These are phyloP conservation scores for Candida sanyiensis DNA, from an alignment of 805 yeast genomes.

Conservation along the genomic window DNA sequence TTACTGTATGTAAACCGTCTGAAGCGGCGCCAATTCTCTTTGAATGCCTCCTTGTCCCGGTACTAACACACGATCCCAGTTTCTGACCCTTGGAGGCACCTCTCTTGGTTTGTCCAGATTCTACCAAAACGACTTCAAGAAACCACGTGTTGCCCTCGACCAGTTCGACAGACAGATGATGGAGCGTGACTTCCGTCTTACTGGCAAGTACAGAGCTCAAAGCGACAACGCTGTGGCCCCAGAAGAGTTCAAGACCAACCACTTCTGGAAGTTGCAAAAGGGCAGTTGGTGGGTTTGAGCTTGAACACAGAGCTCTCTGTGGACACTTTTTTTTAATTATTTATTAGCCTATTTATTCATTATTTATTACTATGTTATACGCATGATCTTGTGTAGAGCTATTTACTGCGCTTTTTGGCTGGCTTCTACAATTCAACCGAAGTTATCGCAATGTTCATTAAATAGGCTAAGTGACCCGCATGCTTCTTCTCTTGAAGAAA, in stretches of 20 bases:
- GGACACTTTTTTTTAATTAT: constrained; percentile 5
- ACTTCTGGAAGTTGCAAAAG: constrained; percentile 32
- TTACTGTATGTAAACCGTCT: constrained; percentile 29
- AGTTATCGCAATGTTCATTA: not conserved
- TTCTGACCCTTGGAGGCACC: constrained; percentile 50
- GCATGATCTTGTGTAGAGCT: too few species aligned
- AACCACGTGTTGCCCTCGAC: constrained; percentile 48
- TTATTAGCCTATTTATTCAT: constrained; percentile 10
- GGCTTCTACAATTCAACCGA: not conserved
- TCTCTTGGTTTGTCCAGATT: constrained; percentile 38
- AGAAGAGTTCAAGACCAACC: constrained; percentile 69
- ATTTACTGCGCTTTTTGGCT: too few species aligned
- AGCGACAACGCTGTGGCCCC: constrained; percentile 63
- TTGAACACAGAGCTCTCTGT: not conserved
- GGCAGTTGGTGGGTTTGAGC: constrained; percentile 23
- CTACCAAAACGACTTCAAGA: constrained; percentile 43
- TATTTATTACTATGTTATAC: not conserved
- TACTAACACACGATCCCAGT: constrained; percentile 23
- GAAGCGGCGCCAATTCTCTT: not conserved
- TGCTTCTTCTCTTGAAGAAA: constrained; percentile 65
- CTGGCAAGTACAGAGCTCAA: constrained; percentile 71
- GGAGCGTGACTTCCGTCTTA: constrained; percentile 70
- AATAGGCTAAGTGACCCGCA: constrained; percentile 20
- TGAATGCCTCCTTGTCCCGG: not conserved
- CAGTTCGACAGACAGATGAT: constrained; percentile 48